These are phyloP conservation scores for Sporothrix curviconia DNA, from an alignment of 2,329 filamentous ascomycete species.

Conservation along the genomic window DNA sequence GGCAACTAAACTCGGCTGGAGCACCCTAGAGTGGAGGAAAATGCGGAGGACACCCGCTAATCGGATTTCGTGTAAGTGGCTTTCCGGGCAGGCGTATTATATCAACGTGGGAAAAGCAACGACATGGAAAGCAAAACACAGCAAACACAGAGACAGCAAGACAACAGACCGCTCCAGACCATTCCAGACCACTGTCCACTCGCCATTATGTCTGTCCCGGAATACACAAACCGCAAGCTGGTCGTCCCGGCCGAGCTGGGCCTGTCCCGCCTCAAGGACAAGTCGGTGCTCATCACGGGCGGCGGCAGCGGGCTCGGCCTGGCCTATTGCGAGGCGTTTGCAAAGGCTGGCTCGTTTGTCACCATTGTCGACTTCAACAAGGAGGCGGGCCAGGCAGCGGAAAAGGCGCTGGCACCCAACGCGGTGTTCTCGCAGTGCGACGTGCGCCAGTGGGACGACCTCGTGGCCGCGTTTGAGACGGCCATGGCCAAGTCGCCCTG, in stretches of 20 bases:
- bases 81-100: too few species aligned
- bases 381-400: constrained; percentile 23
- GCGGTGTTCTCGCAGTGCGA: constrained; percentile 25
- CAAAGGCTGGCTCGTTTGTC: constrained; percentile 32
- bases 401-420: constrained; percentile 12
- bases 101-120: too few species aligned
- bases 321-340: constrained; percentile 30
- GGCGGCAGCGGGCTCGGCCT: constrained; percentile 39
- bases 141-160: not conserved
- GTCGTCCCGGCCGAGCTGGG: constrained; percentile 11
- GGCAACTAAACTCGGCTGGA: too few species aligned
- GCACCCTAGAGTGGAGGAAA: too few species aligned
- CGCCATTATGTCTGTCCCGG: constrained; percentile 5
- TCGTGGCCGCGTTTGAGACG: constrained; percentile 35
- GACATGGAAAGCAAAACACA: too few species aligned
- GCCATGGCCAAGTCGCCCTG: constrained; percentile 31
- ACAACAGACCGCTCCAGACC: not conserved
- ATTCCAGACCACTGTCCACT: not conserved
- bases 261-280: constrained; percentile 29
- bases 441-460: constrained; percentile 37
- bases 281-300: constrained; percentile 43
- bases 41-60: too few species aligned
- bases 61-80: too few species aligned
- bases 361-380: constrained; percentile 35
- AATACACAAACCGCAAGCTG: constrained; percentile 9